These are phyloP conservation scores for Chlamydomonas sp. DNA, from an alignment of 139 green algal genomes.

Conservation along the genomic window DNA sequence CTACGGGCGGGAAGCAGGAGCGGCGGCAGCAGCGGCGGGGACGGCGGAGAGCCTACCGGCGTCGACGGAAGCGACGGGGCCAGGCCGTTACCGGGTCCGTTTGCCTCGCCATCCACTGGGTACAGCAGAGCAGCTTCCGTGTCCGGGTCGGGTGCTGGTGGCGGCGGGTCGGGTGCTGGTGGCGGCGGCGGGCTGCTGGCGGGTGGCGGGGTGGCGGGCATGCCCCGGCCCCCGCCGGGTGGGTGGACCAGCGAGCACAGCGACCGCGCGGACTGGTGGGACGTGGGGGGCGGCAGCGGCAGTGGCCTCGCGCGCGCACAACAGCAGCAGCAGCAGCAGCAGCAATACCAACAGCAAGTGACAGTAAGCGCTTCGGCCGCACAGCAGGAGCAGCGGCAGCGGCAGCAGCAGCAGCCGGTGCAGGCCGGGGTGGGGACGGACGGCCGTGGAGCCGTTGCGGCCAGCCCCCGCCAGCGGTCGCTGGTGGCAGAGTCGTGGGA, in stretches of 20 bases:
- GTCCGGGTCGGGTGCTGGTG: too few species aligned
- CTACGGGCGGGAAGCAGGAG: too few species aligned
- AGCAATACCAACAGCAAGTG: background rate
- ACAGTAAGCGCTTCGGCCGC: background rate
- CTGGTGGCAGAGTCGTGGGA: constrained; percentile 28
- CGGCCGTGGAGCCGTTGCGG: too few species aligned
- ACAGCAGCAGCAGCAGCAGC: background rate
- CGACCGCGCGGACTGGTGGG: constrained; percentile 32
- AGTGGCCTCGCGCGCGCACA: background rate
- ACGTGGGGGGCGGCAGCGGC: background rate
- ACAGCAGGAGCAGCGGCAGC: too few species aligned
- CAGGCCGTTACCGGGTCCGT: background rate
- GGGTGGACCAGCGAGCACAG: background rate
- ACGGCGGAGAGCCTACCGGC: background rate
- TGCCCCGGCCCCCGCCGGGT: background rate
- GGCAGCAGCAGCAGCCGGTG: background rate
- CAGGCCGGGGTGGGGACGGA: background rate
- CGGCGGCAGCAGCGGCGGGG: background rate
- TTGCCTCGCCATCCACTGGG: too few species aligned
- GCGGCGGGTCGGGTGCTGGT: too few species aligned
- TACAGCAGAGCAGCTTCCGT: too few species aligned
- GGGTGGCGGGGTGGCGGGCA: too few species aligned
- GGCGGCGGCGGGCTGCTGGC: too few species aligned
- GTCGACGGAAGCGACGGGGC: background rate
- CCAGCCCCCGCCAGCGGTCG: background rate